Conservation (phyloP, 2,329 filamentous ascomycete species). For the Penicillium sp. region DNA sequence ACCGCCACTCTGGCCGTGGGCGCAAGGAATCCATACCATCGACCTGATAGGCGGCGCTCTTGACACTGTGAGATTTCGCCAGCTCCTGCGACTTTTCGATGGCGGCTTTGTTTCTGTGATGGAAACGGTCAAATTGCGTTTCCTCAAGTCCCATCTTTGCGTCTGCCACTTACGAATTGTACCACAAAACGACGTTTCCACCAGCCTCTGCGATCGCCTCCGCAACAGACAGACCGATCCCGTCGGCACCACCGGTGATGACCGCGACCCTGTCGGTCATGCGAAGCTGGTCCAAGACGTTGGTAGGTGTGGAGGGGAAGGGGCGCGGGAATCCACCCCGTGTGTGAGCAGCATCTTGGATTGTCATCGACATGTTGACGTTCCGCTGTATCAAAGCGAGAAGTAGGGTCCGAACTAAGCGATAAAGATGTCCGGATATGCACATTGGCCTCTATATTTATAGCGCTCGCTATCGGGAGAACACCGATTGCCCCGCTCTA, state of each 20-base stretch:
- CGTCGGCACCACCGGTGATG: background rate
- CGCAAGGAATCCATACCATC: slow-evolving; percentile 29
- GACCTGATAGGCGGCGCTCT: slow-evolving; percentile 45
- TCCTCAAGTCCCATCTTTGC: background rate
- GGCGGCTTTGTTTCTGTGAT: slow-evolving; percentile 31
- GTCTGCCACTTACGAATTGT: slow-evolving; percentile 34
- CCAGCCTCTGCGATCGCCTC: slow-evolving; percentile 3
- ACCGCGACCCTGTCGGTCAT: background rate
- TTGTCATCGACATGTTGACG: slow-evolving; percentile 1
- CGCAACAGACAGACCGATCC: background rate
- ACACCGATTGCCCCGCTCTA: too few species aligned
- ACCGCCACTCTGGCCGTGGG: background rate
- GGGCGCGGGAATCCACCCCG: background rate
- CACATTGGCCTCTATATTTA: too few species aligned
- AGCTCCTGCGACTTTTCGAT: slow-evolving; percentile 38
- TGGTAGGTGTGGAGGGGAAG: background rate
- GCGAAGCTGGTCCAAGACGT: background rate
- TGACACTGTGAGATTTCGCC: slow-evolving; percentile 36
- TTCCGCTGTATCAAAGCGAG: too few species aligned
- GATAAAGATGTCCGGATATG: too few species aligned
- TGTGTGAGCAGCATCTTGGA: background rate
- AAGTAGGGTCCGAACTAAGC: too few species aligned
- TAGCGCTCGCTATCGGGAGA: too few species aligned
- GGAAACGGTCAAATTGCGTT: background rate
- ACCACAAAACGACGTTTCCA: slow-evolving; percentile 38